Base-by-base conservation (phyloP, 306 rosid species). In the Lotus japonicus region DNA sequence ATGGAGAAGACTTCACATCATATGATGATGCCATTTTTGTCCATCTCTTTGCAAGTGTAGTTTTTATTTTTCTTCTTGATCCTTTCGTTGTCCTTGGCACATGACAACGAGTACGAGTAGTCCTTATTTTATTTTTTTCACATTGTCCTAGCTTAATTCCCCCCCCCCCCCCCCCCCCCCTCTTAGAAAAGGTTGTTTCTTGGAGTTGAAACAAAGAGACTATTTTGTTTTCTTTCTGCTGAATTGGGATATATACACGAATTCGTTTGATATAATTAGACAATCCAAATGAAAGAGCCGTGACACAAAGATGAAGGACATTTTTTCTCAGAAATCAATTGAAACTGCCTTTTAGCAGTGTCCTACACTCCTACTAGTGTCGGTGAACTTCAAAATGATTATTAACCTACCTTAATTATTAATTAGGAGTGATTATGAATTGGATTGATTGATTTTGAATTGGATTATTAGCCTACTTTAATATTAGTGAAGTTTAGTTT, bases 191-290 rank as follows among this genome's bases (percentile, higher is more conserved):
- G 59, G 2, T 46, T 2, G 38, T 10, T 52, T 79, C 79, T 79
- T 61, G 79, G 67, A 79, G 50, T 73, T 79, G 76, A 17, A 74
- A 68, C 13, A 62, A 35, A 61, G 79, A 67, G 75, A 59, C 75
- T 50, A 15, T 67, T 66, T 79, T 61, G 75, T 73, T 79, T 78
- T 72, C 33, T 66, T 66, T 66, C 43, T 18, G n/a, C 38, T 17
- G 57, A 64, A 15, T 71, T 35, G 0, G 73, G 56, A 71, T 18
- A 14, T n/a, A 51, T 33, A 11, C 16, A 28, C 55, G 51, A 9
- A 54, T 69, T 64, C 15, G 3, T 21, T 21, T 21, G 26, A 33
- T 49, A 36, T 45, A 61, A 39, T 26, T 3, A 9, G 9, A 21
- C 39, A 50, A 28, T 52, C 2, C 52, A 58, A 42, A 26, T 3